Conservation (phyloP, 768 basidiomycete species). For the Trametes villosa region DNA sequence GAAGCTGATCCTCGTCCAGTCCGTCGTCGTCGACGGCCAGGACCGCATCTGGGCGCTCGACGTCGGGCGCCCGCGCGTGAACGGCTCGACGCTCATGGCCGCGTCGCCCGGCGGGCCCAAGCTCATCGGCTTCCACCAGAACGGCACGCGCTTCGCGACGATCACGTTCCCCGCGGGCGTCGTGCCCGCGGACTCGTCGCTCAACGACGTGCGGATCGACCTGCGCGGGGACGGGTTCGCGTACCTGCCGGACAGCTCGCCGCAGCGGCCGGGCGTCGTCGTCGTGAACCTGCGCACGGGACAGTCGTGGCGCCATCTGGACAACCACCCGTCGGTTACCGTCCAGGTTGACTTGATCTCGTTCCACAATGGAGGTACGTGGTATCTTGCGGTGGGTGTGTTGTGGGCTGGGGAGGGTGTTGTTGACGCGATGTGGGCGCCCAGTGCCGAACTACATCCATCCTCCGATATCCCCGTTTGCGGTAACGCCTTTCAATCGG, state of each 20-base stretch:
- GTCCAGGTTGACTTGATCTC: conserved; percentile 18
- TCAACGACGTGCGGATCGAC: conserved; percentile 31
- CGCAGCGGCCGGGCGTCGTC: conserved; percentile 21
- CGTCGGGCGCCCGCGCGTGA: conserved; percentile 29
- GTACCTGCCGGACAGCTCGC: conserved; percentile 27
- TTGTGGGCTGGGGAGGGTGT: neutral
- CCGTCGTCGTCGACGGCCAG: conserved; percentile 29
- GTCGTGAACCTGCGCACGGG: conserved; percentile 25
- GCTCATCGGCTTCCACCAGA: conserved; percentile 27
- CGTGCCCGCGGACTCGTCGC: conserved; percentile 26
- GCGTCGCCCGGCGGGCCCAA: conserved; percentile 25
- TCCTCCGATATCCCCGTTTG: conserved; percentile 17
- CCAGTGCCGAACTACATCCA: conserved; percentile 23
- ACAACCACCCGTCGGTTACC: conserved; percentile 15
- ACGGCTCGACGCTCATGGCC: conserved; percentile 22
- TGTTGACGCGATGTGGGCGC: neutral
- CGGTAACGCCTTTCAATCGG: conserved; percentile 19
- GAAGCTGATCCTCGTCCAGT: conserved; percentile 29
- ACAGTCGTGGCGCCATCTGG: conserved; percentile 26
- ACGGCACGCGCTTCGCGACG: conserved; percentile 17
- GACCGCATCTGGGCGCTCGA: conserved; percentile 33
- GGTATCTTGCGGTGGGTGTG: too few species aligned
- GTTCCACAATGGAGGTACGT: conserved; percentile 25
- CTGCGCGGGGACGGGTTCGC: conserved; percentile 27
- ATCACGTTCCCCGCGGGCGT: conserved; percentile 26